Evolutionary conservation across 176 grass and related monocot species (phyloP).

Genomic region (Elymus sibiricus): DNA sequence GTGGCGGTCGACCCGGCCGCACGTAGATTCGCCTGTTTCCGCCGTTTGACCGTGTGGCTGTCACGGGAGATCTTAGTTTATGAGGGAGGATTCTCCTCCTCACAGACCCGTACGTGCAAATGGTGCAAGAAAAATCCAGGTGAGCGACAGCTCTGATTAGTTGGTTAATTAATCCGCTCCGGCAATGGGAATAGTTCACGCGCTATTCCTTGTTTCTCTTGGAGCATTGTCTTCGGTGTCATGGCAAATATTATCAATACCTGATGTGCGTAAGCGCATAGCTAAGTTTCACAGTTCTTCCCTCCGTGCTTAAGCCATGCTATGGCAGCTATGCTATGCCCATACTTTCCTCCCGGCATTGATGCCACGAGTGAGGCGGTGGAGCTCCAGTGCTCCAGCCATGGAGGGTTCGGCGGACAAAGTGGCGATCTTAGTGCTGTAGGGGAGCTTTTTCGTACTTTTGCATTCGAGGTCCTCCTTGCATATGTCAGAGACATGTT

Average conservation of each 20-base stretch:
- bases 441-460: too few relatives aligned
- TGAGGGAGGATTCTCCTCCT: background rate
- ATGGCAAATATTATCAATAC: background rate
- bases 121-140: background rate
- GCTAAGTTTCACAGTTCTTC: background rate
- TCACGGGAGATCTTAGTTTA: background rate
- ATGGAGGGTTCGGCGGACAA: too few relatives aligned
- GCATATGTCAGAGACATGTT: too few relatives aligned
- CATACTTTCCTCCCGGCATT: too few relatives aligned
- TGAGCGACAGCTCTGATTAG: background rate
- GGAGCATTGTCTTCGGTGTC: background rate
- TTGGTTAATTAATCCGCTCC: background rate
- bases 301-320: background rate
- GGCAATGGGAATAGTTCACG: background rate
- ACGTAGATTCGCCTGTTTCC: background rate
- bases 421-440: too few relatives aligned
- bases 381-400: too few relatives aligned
- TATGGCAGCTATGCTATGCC: background rate
- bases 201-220: background rate
- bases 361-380: too few relatives aligned
- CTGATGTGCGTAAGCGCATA: background rate
- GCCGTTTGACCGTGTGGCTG: background rate
- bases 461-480: too few relatives aligned
- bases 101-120: background rate
- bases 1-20: background rate